Base-by-base conservation (phyloP, 106 monocot species). In the Apostasia shenzhenica region DNA sequence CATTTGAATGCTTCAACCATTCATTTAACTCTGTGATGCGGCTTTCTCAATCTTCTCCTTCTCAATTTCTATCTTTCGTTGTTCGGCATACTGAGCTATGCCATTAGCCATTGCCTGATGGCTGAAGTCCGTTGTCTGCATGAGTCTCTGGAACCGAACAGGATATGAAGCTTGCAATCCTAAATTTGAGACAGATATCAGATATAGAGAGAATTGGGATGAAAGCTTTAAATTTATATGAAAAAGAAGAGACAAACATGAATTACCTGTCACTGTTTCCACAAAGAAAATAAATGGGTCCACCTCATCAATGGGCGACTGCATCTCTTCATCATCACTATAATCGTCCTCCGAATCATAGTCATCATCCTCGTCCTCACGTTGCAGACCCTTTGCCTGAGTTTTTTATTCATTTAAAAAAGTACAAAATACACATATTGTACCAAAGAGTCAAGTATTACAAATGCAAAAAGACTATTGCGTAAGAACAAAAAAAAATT, bases 211-310 rank as follows among this genome's bases (percentile, higher is more conserved):
- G 26, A 26, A 26, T 26, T 26, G 0, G 26, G 26, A 26, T 26
- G 26, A 26, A 26, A 26, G 26, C 26, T 26, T 48, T 49, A 5
- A 13, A 65, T 48, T 47, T 65, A 49, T 47, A 47, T n/a, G 26
- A 26, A 26, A 26, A 26, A 26, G 6, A 14, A 65, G 9, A 65
- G 7, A 43, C 48, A 49, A 49, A 1, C 26, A 26, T 7, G 5
- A 38, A 14, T 63, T 50, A 97, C 95, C 92, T 82, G 89, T 81
- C 55, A 97, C 66, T 26, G 92, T 82, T 58, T 92, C 92, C 48
- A 92, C 76, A 72, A 97, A 92, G 74, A 97, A 87, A 56, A 97
- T 79, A 71, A 97, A 97, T 40, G 92, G 89, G 54, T 92, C 92
- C 57, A 97, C 86, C 12, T 86, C 84, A 77, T 89, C 95, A 66